These are phyloP conservation scores for Monilinia vaccinii-corymbosi DNA, from an alignment of 2,329 filamentous ascomycete species.

Conservation along the genomic window DNA sequence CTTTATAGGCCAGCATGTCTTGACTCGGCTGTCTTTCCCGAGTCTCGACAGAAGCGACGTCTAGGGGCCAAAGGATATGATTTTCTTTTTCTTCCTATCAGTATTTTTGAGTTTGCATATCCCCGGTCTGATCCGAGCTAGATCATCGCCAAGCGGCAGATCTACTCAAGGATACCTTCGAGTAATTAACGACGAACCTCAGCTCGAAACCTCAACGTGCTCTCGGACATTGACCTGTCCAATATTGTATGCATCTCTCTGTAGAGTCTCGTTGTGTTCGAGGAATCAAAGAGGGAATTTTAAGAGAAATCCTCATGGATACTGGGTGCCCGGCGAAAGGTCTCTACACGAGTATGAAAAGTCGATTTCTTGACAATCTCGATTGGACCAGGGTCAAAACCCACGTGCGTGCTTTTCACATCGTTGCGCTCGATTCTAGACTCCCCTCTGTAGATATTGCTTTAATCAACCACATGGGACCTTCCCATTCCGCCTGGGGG, in stretches of 20 bases:
- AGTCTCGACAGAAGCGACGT: background rate
- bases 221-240: background rate
- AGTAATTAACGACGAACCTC: background rate
- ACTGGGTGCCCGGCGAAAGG: background rate
- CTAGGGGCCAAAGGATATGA: background rate
- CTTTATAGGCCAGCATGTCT: background rate
- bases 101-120: background rate
- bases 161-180: background rate
- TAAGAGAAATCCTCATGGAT: background rate
- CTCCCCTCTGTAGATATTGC: background rate
- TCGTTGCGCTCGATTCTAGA: background rate
- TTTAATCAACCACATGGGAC: background rate
- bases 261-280: background rate
- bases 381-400: background rate
- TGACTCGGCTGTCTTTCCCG: background rate
- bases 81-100: background rate
- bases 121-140: background rate
- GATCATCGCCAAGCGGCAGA: constrained; percentile 7
- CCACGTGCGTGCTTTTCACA: background rate
- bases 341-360: background rate
- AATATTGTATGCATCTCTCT: background rate
- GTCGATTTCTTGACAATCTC: background rate
- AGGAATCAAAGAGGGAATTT: background rate
- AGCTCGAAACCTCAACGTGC: background rate
- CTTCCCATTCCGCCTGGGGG: background rate